Conservation (phyloP, 106 monocot species). For the Narthecium ossifragum region DNA sequence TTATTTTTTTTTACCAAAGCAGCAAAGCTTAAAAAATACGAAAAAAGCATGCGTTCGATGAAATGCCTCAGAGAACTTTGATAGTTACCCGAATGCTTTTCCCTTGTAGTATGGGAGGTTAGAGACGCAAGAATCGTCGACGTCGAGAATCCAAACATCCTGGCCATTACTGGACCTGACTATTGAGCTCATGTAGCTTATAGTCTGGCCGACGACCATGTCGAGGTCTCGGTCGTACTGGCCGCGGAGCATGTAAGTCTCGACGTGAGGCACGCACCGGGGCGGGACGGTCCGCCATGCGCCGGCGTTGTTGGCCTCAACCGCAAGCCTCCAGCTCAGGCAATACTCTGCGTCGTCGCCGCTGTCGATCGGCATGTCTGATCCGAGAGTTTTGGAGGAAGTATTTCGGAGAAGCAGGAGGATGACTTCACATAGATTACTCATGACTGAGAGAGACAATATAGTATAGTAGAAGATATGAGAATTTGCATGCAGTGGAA, state of each 20-base stretch:
- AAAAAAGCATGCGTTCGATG: not conserved
- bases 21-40: not conserved
- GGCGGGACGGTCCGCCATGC: constrained; percentile 30
- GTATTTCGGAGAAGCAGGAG: not conserved
- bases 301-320: constrained; percentile 30
- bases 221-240: not conserved
- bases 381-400: not conserved
- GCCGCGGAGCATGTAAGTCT: not conserved
- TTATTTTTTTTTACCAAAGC: too few species aligned
- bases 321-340: constrained; percentile 45
- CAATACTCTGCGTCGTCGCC: constrained; percentile 5
- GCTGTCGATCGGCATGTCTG: not conserved
- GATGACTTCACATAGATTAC: not conserved
- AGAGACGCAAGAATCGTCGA: not conserved
- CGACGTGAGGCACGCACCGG: constrained; percentile 28
- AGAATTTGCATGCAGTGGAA: too few species aligned
- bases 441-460: not conserved
- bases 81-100: constrained; percentile 6
- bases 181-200: not conserved
- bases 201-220: not conserved
- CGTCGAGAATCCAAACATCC: not conserved
- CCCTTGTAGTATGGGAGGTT: not conserved
- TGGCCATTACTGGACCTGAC: not conserved
- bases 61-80: not conserved
- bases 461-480: too few species aligned